Percentiles rank a stretch among this genome's conserved stretches.
These are phyloP conservation scores for Aureobasidium lini DNA, from an alignment of 2,329 filamentous ascomycete species.

Conservation along the genomic window DNA sequence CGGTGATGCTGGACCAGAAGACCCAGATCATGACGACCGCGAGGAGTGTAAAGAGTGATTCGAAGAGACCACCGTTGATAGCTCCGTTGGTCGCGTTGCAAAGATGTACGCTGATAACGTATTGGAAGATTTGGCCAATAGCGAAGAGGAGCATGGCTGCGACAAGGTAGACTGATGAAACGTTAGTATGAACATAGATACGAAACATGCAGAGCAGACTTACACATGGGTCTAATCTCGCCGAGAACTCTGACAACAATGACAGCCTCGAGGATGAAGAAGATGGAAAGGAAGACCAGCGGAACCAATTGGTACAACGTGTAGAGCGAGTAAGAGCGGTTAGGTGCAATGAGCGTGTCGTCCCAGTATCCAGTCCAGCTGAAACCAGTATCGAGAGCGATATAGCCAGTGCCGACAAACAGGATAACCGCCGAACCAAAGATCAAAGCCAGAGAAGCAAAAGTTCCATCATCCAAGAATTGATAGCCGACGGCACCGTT, in stretches of 20 bases:
- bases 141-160: slow-evolving; percentile 75
- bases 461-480: slow-evolving; percentile 85
- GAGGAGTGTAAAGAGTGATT: slow-evolving; percentile 84
- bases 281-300: slow-evolving; percentile 79
- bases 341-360: slow-evolving; percentile 40
- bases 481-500: slow-evolving; percentile 93
- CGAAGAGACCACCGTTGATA: slow-evolving; percentile 88
- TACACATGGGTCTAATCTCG: slow-evolving; percentile 82
- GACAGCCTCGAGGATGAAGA: slow-evolving; percentile 73
- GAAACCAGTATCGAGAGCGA: slow-evolving; percentile 88
- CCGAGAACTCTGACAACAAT: slow-evolving; percentile 81
- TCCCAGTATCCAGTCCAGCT: slow-evolving; percentile 75
- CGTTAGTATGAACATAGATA: slow-evolving; percentile 10
- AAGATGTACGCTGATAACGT: slow-evolving; percentile 83
- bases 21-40: slow-evolving; percentile 79
- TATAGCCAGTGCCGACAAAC: slow-evolving; percentile 88
- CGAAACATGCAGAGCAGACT: slow-evolving; percentile 25
- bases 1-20: slow-evolving; percentile 98
- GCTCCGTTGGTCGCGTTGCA: slow-evolving; percentile 75
- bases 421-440: slow-evolving; percentile 61
- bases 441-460: slow-evolving; percentile 71
- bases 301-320: slow-evolving; percentile 88
- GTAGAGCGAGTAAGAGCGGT: slow-evolving; percentile 79
- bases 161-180: slow-evolving; percentile 59
- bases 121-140: slow-evolving; percentile 92